Percentiles rank a stretch among this genome's conserved stretches.
These are phyloP conservation scores for Guadua angustifolia DNA, from an alignment of 176 grass and related monocot genomes.

Conservation along the genomic window DNA sequence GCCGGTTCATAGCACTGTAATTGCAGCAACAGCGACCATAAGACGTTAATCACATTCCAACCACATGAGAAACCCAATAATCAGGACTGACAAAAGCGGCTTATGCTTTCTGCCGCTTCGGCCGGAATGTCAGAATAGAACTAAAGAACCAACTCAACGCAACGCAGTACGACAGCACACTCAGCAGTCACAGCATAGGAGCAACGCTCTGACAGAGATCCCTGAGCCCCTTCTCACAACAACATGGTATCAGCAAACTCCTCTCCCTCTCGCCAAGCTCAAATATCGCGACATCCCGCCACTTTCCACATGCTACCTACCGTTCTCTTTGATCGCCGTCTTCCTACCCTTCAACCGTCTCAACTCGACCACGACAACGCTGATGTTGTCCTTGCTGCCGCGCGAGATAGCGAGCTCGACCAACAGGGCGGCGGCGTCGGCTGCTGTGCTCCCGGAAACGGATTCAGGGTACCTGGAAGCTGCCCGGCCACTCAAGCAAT, in stretches of 20 bases:
- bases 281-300: neutral
- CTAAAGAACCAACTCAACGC: constrained; percentile 29
- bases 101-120: neutral
- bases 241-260: constrained; percentile 14
- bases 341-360: constrained; percentile 36
- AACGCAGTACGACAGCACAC: neutral
- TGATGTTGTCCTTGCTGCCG: constrained; percentile 84
- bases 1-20: neutral
- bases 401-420: constrained; percentile 63
- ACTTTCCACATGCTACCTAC: neutral
- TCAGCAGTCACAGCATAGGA: neutral
- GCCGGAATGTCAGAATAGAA: constrained; percentile 1
- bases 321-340: constrained; percentile 17
- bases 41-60: neutral
- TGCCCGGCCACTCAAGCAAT: constrained; percentile 59
- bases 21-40: neutral
- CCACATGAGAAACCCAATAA: neutral
- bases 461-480: constrained; percentile 48
- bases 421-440: constrained; percentile 65
- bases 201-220: neutral
- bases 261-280: constrained; percentile 15
- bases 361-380: constrained; percentile 73
- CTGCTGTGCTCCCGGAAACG: constrained; percentile 51
- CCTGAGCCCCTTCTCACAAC: constrained; percentile 21
- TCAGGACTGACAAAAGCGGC: neutral